phyloP scores from a whole-genome alignment of 2,329 filamentous ascomycete genomes.

The Sordariomycetes sp. region DNA sequence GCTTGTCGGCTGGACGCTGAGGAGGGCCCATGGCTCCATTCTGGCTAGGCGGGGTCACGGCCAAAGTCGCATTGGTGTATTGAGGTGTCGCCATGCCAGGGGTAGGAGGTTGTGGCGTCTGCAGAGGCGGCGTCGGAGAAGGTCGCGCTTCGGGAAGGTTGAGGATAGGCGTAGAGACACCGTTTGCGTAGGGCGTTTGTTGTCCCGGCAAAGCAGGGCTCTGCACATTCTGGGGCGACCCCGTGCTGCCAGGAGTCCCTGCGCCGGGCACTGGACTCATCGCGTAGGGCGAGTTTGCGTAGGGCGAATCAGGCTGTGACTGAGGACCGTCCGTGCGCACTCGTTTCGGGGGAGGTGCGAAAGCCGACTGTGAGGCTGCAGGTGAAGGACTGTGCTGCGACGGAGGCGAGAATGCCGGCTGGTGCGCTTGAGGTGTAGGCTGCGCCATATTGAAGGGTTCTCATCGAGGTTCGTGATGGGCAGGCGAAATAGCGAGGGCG shows the following conservation, averaged over 20 bases:
- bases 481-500: neutral
- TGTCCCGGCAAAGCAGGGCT: slow-evolving; percentile 22
- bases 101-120: slow-evolving; percentile 17
- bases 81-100: slow-evolving; percentile 13
- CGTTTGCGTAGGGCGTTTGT: slow-evolving; percentile 27
- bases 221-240: slow-evolving; percentile 25
- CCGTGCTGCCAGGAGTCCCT: slow-evolving; percentile 24
- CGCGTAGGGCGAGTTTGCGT: slow-evolving; percentile 41
- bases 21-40: slow-evolving; percentile 43
- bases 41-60: slow-evolving; percentile 12
- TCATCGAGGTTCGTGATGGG: slow-evolving; percentile 2
- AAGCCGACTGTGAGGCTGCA: slow-evolving; percentile 42
- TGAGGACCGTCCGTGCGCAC: slow-evolving; percentile 47
- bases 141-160: slow-evolving; percentile 24
- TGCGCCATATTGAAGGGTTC: slow-evolving; percentile 41
- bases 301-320: slow-evolving; percentile 59
- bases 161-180: slow-evolving; percentile 23
- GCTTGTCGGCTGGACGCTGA: slow-evolving; percentile 52
- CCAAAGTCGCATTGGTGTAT: slow-evolving; percentile 18
- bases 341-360: slow-evolving; percentile 61
- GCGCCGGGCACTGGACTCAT: slow-evolving; percentile 33
- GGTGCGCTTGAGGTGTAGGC: slow-evolving; percentile 40
- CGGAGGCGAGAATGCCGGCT: slow-evolving; percentile 50
- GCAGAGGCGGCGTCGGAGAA: slow-evolving; percentile 19
- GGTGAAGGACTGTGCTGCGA: slow-evolving; percentile 53